A percentile compares a stretch with the other conserved stretches of the same genome.
These are phyloP conservation scores for Rubroshorea leprosula DNA, from an alignment of 345 rosid genomes.

Conservation along the genomic window DNA sequence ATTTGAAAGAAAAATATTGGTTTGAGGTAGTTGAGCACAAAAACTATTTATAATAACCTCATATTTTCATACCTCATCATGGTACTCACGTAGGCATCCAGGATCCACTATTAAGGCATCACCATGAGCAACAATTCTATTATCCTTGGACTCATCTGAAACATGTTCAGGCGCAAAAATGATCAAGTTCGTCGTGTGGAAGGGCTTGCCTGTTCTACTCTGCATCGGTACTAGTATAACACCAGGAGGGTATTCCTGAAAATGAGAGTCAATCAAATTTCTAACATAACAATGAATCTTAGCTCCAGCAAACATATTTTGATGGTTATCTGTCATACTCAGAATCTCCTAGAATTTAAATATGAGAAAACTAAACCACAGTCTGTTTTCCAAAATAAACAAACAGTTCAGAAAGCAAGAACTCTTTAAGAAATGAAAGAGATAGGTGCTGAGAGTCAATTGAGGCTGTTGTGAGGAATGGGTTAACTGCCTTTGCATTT, in stretches of 20 bases:
- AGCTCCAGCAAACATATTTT: conserved; percentile 4
- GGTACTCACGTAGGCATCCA: conserved; percentile 51
- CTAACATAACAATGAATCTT: not conserved
- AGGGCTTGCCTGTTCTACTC: conserved; percentile 68
- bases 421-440: no score
- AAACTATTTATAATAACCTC: not conserved
- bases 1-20: conserved; percentile 11
- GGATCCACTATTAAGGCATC: conserved; percentile 88
- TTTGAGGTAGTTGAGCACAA: not conserved
- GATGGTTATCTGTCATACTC: not conserved
- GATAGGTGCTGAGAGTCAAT: not conserved
- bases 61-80: conserved; percentile 44
- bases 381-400: not conserved
- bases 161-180: conserved; percentile 53
- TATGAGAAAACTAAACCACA: not conserved
- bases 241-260: conserved; percentile 92
- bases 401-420: no score
- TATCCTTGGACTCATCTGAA: conserved; percentile 27
- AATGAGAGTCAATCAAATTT: conserved; percentile 7
- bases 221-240: conserved; percentile 71
- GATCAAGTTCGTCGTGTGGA: conserved; percentile 68
- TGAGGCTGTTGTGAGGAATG: not conserved
- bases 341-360: not conserved
- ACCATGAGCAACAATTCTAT: conserved; percentile 44
- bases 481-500: conserved; percentile 1